Evolutionary conservation across 202 grass and related monocot species (phyloP).

Genomic region (Tripidium arundinaceum): DNA sequence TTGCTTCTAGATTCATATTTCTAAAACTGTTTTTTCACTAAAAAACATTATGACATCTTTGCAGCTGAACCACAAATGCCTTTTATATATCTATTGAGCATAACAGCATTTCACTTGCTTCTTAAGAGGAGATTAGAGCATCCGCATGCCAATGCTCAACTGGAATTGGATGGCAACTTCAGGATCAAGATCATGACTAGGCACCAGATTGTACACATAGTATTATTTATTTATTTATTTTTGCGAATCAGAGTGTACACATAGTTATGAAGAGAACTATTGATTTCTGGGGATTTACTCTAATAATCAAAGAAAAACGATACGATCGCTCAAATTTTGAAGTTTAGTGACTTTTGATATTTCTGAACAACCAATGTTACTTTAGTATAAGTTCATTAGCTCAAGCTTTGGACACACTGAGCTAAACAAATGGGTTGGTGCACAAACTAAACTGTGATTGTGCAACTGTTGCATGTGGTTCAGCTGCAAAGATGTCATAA

Average conservation of each 20-base stretch:
- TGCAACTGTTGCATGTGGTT: constrained; percentile 22
- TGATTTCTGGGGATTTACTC: neutral
- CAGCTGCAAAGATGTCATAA: neutral
- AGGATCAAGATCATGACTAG: neutral
- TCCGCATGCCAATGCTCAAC: neutral
- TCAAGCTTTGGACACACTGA: neutral
- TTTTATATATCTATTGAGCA: neutral
- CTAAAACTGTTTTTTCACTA: neutral
- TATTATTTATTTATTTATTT: constrained; percentile 2
- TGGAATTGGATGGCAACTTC: neutral
- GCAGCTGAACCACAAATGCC: neutral
- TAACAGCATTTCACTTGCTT: neutral
- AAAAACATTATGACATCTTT: neutral
- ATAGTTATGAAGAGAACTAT: neutral
- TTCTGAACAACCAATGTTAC: neutral
- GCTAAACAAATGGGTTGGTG: neutral
- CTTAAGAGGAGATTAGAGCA: neutral
- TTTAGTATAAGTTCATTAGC: neutral
- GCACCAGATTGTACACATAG: neutral
- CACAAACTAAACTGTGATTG: neutral
- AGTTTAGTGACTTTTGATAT: neutral
- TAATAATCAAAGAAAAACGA: neutral
- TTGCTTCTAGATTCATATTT: neutral
- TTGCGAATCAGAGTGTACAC: neutral
- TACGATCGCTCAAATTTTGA: neutral